Base-by-base conservation (phyloP, 78 protist species). In the Mastigamoeba balamuthi region DNA sequence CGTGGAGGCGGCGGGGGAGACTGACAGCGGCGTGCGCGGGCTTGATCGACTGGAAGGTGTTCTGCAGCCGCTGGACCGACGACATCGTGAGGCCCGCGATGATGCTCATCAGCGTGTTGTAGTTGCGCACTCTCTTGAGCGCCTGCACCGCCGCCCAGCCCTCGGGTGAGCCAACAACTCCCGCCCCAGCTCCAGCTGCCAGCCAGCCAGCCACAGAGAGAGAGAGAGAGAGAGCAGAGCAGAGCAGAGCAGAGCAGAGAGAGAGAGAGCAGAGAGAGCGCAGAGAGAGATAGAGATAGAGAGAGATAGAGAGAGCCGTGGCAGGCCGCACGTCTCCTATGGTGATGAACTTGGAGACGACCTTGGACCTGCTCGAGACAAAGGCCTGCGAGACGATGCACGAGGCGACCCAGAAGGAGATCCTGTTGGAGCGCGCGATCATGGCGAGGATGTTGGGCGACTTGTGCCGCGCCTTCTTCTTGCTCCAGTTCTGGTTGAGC, bases 401-500 rank as follows among this genome's bases (percentile, higher is more conserved):
- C 17, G 58, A 25, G 17, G 58, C 58, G 17, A 48, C 58, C 58
- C 58, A 48, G 17, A 48, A 48, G 58, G 88, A 77, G 38, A 84
- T 78, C 30, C 74, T 79, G 72, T 84, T 84, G 76, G 80, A 75
- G 30, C 88, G 44, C 27, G 53, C 40, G 40, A 84, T 84, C 17
- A 84, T n/a, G 0, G 48, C 33, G 23, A 84, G 52, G 7, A 84
- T 80, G 38, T 84, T 68, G 9, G 85, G 88, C 4, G 93, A 86
- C 42, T 85, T 75, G 42, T 85, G 85, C 40, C 75, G 69, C 37
- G 74, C n/a, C 40, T 85, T 85, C 10, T 77, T 75, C 72, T 89
- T 84, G 74, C 76, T 81, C 93, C 93, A 89, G 4, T 81, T 69
- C 53, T 75, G 87, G 36, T 89, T 85, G 5, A 89, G 41, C 6